Base-by-base conservation (phyloP, 169 alveolate genomes). In the Plasmodium relictum region DNA sequence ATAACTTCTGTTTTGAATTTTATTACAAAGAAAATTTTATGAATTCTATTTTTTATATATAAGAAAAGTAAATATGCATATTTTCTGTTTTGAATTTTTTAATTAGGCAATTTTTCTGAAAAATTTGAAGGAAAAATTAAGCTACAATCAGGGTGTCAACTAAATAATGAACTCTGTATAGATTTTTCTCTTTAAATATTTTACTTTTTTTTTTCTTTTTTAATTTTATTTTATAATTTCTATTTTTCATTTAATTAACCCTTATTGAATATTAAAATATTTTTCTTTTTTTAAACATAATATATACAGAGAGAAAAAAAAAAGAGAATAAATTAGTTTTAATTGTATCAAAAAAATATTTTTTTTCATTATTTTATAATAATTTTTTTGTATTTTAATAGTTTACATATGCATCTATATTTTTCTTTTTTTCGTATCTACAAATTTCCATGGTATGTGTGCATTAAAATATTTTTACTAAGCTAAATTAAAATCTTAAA, bases 21-120 rank as follows among this genome's bases (percentile, higher is more conserved):
- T 48, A 12, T 48, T 12, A 48, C 2, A 4, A n/a, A 4, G 5
- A 1, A 48, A 48, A 1, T 12, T 48, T 2, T n/a, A 31, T 31
- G 1, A 31, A 31, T 31, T 31, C 4, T 48, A n/a, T 48, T 5
- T n/a, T n/a, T 48, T 48, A 48, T 48, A 12, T 1, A 48, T 48
- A n/a, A 48, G 4, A 12, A 48, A 2, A 2, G 9, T 56, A 31
- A 31, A 31, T 31, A 31, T 31, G 39, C 39, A 31, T 31, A 31
- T 31, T 31, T 31, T 3, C 3, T 3, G 3, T 31, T 31, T 2
- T 31, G 3, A 2, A 31, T 31, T 31, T 31, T 42, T 9, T 68
- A 22, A 26, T 62, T 44, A 76, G 88, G 88, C 56, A 76, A 76
- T 76, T 76, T 76, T 76, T 76, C 88, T 39, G 74, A 76, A 76